Percentiles rank a stretch among this genome's conserved stretches.
Conservation (phyloP, 208 protist genomes). For the Giardia duodenalis region DNA sequence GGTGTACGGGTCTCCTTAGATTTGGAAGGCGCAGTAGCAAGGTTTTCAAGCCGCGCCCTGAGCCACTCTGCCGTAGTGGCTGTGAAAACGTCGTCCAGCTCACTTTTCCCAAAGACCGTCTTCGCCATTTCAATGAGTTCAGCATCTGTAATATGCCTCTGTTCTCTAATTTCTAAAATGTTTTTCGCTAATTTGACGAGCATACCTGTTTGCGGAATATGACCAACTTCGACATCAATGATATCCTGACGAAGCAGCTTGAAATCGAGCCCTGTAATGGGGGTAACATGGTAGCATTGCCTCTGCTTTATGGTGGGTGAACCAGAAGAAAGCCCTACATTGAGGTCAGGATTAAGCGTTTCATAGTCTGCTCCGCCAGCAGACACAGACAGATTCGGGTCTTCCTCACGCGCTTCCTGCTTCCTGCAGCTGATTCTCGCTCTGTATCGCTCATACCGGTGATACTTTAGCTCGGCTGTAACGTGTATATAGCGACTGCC, state of each 20-base stretch:
- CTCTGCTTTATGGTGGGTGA: too few species aligned
- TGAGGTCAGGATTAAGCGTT: not conserved
- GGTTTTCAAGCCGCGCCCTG: not conserved
- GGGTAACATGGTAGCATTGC: not conserved
- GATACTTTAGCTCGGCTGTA: not conserved
- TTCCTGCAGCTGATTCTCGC: not conserved
- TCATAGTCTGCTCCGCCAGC: not conserved
- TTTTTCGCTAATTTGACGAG: not conserved
- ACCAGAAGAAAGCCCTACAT: not conserved
- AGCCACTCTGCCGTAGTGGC: not conserved
- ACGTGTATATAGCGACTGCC: not conserved
- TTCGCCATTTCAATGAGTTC: conserved; percentile 15
- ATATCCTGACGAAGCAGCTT: not conserved
- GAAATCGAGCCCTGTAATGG: conserved; percentile 1
- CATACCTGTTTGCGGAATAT: not conserved
- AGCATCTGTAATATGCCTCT: not conserved
- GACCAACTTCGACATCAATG: conserved; percentile 12
- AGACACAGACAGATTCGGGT: not conserved
- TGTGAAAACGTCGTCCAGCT: not conserved
- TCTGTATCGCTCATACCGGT: not conserved
- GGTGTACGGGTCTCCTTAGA: not conserved
- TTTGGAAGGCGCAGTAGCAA: too few species aligned
- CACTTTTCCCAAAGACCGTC: not conserved
- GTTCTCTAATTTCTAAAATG: not conserved
- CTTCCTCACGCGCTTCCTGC: not conserved